Percentiles rank a stretch among this genome's conserved stretches.
Evolutionary conservation across 192 early-diverging fungal species (phyloP).

Genomic region (Polychytrium aggregatum): DNA sequence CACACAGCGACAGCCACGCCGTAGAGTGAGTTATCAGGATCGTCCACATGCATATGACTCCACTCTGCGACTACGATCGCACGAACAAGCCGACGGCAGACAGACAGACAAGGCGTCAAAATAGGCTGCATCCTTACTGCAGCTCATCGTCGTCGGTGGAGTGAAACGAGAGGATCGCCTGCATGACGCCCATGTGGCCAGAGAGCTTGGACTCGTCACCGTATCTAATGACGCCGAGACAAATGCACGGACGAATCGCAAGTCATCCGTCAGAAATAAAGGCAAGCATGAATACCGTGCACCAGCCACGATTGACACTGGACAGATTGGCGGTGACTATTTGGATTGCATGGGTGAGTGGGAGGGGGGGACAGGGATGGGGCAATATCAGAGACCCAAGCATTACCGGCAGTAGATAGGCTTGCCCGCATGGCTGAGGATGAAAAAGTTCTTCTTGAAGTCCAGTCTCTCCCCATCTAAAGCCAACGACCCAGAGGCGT

Average conservation of each 20-base stretch:
- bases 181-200: constrained; percentile 77
- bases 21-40: constrained; percentile 1
- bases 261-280: background rate
- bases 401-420: constrained; percentile 87
- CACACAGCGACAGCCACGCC: no score
- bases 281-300: background rate
- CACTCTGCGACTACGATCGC: no score
- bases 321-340: background rate
- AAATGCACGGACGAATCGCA: background rate
- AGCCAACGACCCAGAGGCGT: no score
- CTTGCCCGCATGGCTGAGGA: constrained; percentile 87
- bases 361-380: no score
- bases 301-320: background rate
- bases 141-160: constrained; percentile 69
- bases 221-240: constrained; percentile 33
- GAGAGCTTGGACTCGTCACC: constrained; percentile 84
- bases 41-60: background rate
- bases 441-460: constrained; percentile 79
- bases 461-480: no score
- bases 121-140: constrained; percentile 30
- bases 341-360: no score
- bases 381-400: no score
- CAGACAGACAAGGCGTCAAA: no score
- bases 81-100: no score
- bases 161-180: constrained; percentile 81